Conservation (phyloP, 2,329 filamentous ascomycete species). For the Colletotrichum sp. region DNA sequence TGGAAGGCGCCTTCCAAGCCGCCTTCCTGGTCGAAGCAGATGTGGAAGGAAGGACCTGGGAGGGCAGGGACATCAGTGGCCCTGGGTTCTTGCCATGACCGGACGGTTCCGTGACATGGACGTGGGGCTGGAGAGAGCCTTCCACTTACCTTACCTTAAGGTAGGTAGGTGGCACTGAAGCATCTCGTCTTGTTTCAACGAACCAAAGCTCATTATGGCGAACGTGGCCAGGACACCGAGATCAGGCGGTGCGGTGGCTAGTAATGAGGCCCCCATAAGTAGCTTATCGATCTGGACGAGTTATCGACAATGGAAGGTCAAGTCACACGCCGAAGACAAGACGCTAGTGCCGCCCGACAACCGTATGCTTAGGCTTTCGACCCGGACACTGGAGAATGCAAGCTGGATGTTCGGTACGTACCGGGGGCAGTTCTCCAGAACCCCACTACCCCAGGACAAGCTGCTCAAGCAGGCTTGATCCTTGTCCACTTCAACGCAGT, state of each 20-base stretch:
- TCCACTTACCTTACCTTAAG: too few species aligned
- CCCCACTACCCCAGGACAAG: background rate
- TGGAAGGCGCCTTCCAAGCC: background rate
- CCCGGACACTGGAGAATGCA: too few species aligned
- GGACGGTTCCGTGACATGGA: background rate
- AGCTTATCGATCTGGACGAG: background rate
- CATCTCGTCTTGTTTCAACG: background rate
- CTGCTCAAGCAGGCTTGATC: background rate
- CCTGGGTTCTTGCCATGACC: background rate
- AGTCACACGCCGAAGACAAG: background rate
- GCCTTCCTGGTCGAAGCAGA: background rate
- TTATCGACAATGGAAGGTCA: background rate
- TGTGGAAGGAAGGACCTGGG: background rate
- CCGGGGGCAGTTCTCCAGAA: background rate
- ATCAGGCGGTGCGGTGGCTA: background rate
- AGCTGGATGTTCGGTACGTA: background rate
- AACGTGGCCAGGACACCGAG: background rate
- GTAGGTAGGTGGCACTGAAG: background rate
- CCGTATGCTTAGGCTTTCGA: background rate
- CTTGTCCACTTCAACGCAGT: background rate
- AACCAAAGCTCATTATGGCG: background rate
- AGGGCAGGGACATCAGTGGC: background rate
- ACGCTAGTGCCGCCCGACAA: background rate
- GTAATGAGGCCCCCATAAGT: background rate
- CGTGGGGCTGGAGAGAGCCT: background rate